These are phyloP conservation scores for Knoxia roxburghii DNA, from an alignment of 257 asterid species.

Conservation along the genomic window DNA sequence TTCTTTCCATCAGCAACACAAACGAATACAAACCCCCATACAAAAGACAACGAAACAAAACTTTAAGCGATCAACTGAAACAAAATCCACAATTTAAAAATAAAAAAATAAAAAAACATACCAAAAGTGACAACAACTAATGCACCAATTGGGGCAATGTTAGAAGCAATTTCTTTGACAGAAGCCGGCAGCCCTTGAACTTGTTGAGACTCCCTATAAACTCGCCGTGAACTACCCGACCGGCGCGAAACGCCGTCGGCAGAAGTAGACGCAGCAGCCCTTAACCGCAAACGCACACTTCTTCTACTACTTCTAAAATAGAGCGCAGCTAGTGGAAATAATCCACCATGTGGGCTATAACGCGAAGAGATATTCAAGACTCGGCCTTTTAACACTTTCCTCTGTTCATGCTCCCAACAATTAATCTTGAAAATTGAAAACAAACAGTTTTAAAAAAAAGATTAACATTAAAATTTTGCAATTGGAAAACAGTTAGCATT, in stretches of 20 bases:
- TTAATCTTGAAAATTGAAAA: constrained; percentile 30
- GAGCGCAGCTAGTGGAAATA: constrained; percentile 25
- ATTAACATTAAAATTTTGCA: background rate
- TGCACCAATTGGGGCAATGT: constrained; percentile 66
- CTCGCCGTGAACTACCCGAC: constrained; percentile 47
- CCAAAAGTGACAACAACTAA: constrained; percentile 69
- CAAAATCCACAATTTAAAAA: background rate
- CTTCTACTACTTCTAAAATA: constrained; percentile 22
- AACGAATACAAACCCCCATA: background rate
- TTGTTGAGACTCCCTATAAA: constrained; percentile 63
- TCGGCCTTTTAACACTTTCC: background rate
- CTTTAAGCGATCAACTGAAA: constrained; percentile 11
- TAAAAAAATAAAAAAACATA: constrained; percentile 28
- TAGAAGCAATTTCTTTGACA: constrained; percentile 46
- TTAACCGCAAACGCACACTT: constrained; percentile 25
- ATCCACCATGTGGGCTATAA: constrained; percentile 24
- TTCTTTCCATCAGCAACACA: background rate
- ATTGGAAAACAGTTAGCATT: too few species aligned
- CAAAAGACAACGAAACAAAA: background rate
- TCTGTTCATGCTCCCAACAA: constrained; percentile 18
- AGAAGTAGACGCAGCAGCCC: constrained; percentile 38
- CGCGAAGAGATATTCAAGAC: constrained; percentile 18
- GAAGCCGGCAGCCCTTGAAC: constrained; percentile 44
- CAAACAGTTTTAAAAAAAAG: background rate
- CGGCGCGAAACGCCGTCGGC: constrained; percentile 43